Evolutionary conservation across 2,329 filamentous ascomycete genomes (phyloP).

Genomic region (Fusarium staphyleae): DNA sequence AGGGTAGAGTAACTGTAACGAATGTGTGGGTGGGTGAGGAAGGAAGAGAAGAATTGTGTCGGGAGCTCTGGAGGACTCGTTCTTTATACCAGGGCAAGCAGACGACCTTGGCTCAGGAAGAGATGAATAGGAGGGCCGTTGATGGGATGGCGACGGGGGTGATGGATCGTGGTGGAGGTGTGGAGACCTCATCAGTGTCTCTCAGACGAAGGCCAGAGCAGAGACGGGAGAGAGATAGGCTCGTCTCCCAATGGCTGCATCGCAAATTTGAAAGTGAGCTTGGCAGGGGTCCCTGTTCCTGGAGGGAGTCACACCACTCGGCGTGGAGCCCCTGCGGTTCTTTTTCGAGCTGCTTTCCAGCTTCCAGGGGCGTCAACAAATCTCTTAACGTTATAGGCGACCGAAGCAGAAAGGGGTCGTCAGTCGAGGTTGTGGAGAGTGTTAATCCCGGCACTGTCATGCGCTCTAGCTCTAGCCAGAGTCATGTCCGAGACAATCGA

Average conservation of each 20-base stretch:
- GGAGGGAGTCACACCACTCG: constrained; percentile 25
- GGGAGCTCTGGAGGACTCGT: constrained; percentile 50
- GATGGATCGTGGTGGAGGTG: constrained; percentile 16
- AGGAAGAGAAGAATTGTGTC: constrained; percentile 46
- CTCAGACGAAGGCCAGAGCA: no score
- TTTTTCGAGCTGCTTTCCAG: constrained; percentile 5
- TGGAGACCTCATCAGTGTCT: not conserved
- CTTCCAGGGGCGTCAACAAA: not conserved
- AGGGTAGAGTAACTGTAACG: constrained; percentile 35
- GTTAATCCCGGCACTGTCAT: constrained; percentile 23
- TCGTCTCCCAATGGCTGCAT: constrained; percentile 15
- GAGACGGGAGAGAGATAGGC: constrained; percentile 17
- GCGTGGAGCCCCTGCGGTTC: constrained; percentile 12
- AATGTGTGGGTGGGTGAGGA: constrained; percentile 52
- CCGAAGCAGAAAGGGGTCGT: constrained; percentile 23
- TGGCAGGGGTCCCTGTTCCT: constrained; percentile 8
- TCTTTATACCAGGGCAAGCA: constrained; percentile 60
- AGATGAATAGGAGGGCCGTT: constrained; percentile 23
- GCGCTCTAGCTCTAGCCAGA: constrained; percentile 33
- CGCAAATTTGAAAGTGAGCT: constrained; percentile 20
- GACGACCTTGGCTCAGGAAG: constrained; percentile 30
- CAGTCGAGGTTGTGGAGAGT: constrained; percentile 17
- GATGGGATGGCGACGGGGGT: constrained; percentile 29
- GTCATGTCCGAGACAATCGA: constrained; percentile 29
- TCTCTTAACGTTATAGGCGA: constrained; percentile 1